Conservation (phyloP, 1,284 basidiomycete genomes). For the Apiotrichum gracile region DNA sequence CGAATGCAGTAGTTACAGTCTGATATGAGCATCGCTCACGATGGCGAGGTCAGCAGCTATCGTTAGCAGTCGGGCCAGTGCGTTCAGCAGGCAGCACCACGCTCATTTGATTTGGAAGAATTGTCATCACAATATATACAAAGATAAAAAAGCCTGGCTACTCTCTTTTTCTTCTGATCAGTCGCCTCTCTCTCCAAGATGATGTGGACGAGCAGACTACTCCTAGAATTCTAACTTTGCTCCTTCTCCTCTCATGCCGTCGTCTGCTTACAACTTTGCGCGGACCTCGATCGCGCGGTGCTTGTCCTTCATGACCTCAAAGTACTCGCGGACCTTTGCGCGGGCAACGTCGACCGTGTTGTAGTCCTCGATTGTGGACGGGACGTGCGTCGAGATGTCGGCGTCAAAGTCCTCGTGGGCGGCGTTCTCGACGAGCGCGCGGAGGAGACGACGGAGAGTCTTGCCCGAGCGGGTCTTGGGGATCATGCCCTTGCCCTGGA, state of each 20-base stretch:
- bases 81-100: too few species aligned
- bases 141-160: neutral
- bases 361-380: conserved; percentile 17
- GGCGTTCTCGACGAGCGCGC: conserved; percentile 19
- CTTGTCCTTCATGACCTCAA: conserved; percentile 7
- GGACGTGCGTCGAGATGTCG: conserved; percentile 7
- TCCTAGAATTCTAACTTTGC: neutral
- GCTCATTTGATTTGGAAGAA: too few species aligned
- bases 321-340: conserved; percentile 19
- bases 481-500: conserved; percentile 63
- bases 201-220: too few species aligned
- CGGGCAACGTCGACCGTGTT: conserved; percentile 13
- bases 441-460: conserved; percentile 80
- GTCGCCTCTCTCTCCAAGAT: neutral
- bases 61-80: too few species aligned
- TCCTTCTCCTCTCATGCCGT: neutral
- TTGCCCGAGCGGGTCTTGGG: conserved; percentile 93
- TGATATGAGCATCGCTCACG: too few species aligned
- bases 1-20: too few species aligned
- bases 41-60: too few species aligned
- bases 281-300: conserved; percentile 16
- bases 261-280: conserved; percentile 5
- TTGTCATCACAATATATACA: neutral
- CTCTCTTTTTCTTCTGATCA: neutral
- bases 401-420: conserved; percentile 15